Conservation (phyloP, 1,139 yeast species). For the Saccharomyces pastorianus region DNA sequence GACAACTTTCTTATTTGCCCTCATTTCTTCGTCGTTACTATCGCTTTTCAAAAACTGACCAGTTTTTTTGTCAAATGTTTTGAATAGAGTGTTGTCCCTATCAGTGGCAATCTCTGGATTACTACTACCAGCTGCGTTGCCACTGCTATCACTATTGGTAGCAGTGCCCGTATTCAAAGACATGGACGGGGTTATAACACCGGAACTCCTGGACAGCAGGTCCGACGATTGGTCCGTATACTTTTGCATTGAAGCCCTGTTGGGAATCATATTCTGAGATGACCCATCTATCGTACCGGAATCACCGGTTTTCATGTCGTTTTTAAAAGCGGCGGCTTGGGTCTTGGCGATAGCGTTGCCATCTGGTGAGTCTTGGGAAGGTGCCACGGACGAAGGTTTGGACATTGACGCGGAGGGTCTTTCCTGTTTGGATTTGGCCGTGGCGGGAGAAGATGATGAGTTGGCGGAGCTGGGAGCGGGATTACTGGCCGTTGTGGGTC, state of each 20-base stretch:
- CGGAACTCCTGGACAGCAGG: background rate
- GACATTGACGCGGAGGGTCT: background rate
- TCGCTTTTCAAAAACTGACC: constrained; percentile 23
- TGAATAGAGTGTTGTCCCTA: constrained; percentile 16
- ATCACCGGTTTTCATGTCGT: background rate
- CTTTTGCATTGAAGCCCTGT: background rate
- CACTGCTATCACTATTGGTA: background rate
- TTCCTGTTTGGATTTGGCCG: background rate
- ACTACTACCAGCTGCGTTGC: background rate
- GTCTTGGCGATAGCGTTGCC: background rate
- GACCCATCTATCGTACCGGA: background rate
- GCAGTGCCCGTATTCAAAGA: background rate
- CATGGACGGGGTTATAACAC: background rate
- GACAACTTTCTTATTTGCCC: background rate
- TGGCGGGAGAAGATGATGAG: constrained; percentile 6
- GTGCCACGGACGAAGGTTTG: background rate
- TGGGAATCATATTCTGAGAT: background rate
- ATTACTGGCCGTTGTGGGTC: constrained; percentile 8
- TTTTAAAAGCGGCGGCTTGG: background rate
- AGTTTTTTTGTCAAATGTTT: constrained; percentile 28
- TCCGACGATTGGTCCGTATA: background rate
- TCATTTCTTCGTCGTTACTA: background rate
- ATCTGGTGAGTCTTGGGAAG: background rate
- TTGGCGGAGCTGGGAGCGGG: constrained; percentile 2
- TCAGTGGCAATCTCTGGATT: background rate